Percentiles rank a stretch among this genome's conserved stretches.
phyloP scores from a whole-genome alignment of 768 basidiomycete genomes.

The Imleria badia region DNA sequence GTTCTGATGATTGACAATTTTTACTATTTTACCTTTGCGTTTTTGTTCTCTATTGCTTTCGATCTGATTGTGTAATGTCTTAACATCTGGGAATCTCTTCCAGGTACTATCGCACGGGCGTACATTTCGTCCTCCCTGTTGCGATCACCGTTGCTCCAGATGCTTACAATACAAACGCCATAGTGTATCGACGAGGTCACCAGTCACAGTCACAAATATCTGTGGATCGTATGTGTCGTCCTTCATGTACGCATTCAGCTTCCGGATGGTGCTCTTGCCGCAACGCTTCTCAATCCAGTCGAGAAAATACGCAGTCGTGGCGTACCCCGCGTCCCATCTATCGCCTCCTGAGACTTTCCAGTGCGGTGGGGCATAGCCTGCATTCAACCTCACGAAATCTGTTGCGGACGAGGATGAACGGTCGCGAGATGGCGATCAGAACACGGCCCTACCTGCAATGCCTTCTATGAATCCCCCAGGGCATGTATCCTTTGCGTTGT shows the following conservation, averaged over 20 bases:
- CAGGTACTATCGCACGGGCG: not conserved
- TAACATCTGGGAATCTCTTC: slow-evolving; percentile 9
- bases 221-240: slow-evolving; percentile 47
- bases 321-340: slow-evolving; percentile 76
- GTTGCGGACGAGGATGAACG: not conserved
- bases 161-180: slow-evolving; percentile 57
- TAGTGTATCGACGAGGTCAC: slow-evolving; percentile 50
- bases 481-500: slow-evolving; percentile 57
- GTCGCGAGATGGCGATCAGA: not conserved
- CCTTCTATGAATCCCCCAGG: slow-evolving; percentile 78
- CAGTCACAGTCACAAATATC: slow-evolving; percentile 54
- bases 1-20: not conserved
- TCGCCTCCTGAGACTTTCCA: slow-evolving; percentile 53
- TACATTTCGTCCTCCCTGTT: not conserved
- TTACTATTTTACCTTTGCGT: not conserved
- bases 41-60: slow-evolving; percentile 15
- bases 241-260: slow-evolving; percentile 57
- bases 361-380: slow-evolving; percentile 63
- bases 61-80: slow-evolving; percentile 24
- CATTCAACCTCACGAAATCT: slow-evolving; percentile 73
- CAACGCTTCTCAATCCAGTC: slow-evolving; percentile 59
- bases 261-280: slow-evolving; percentile 52
- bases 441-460: slow-evolving; percentile 59
- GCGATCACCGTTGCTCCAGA: slow-evolving; percentile 22
- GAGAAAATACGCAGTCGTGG: slow-evolving; percentile 71